Base-by-base conservation (phyloP, 345 rosid species). In the Heritiera fomes region DNA sequence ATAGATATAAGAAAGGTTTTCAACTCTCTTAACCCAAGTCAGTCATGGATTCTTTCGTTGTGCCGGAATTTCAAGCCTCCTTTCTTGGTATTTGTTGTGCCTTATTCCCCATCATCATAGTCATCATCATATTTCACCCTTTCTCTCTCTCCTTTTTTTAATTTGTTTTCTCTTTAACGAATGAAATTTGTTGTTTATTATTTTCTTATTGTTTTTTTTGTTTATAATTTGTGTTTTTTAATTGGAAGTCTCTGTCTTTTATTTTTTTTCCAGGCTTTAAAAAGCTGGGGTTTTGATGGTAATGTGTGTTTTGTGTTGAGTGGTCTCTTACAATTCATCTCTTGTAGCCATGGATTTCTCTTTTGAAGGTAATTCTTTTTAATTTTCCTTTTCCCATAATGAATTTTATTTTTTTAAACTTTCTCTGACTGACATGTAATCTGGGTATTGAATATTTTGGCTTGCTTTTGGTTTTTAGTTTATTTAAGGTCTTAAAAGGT, bases 401-500 rank as follows among this genome's bases (percentile, higher is more conserved):
- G 15, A 20, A 23, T 49, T 20, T 14, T 61, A 17, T 64, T 38
- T 0, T 66, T 38, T 40, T 38, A 11, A 43, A 30, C 40, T 77
- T 43, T 28, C n/a, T 40, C n/a, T 40, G 8, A 40, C 6, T 30
- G 66, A 53, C 68, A n/a, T 58, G 18, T 11, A n/a, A 23, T 69
- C 43, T 69, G 43, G 30, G 67, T 43, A 30, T 77, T 56, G 18
- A 11, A 15, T 71, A 18, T n/a, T 71, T 75, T 71, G 59, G 30
- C 18, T 72, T 9, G 45, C 2, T 49, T 45, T 58, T 9, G 23
- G 66, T 52, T 75, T 77, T 66, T 18, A 9, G 75, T 59, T 60
- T 73, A 3, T 71, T 61, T n/a, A 34, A 40, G 71, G 49, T 41
- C 5, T 17, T 28, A 50, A 84, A 79, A 78, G 82, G 82, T 84